Percentiles rank a stretch among this genome's conserved stretches.
Conservation (phyloP, 1,284 basidiomycete species). For the Hemileia vastatrix region DNA sequence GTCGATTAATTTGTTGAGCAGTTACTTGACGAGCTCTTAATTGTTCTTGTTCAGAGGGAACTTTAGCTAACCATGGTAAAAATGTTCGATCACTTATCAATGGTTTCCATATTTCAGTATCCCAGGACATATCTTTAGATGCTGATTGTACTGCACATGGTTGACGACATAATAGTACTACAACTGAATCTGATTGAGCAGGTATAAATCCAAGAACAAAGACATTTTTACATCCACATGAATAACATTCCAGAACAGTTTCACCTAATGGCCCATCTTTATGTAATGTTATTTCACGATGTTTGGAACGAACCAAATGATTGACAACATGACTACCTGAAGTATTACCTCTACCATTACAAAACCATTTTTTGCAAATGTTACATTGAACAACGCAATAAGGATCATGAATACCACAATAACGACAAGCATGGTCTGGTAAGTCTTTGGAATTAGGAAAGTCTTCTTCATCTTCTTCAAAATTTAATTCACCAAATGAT, state of each 20-base stretch:
- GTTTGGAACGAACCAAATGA: constrained; percentile 94
- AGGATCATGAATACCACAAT: constrained; percentile 95
- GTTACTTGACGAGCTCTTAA: constrained; percentile 89
- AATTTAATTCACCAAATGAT: too few relatives aligned
- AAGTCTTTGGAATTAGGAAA: constrained; percentile 75
- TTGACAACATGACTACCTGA: constrained; percentile 99
- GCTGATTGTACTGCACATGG: constrained; percentile 79
- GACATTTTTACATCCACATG: constrained; percentile 97
- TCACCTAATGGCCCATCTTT: constrained; percentile 89
- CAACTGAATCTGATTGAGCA: constrained; percentile 95
- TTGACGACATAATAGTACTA: constrained; percentile 91
- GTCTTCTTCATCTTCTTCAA: too few relatives aligned
- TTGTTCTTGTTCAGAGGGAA: constrained; percentile 88
- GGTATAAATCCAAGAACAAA: constrained; percentile 99
- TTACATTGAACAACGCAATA: constrained; percentile 95
- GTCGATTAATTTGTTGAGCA: constrained; percentile 87
- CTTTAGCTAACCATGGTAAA: constrained; percentile 94
- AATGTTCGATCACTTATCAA: constrained; percentile 96
- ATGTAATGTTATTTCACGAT: constrained; percentile 94
- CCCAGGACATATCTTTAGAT: constrained; percentile 96
- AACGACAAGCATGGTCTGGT: constrained; percentile 89
- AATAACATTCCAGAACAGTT: constrained; percentile 89
- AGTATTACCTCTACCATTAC: constrained; percentile 67
- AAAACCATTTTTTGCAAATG: constrained; percentile 95
- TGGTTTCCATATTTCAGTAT: constrained; percentile 90